These are phyloP conservation scores for Picochlorum sp. DNA, from an alignment of 139 green algal genomes.

Conservation along the genomic window DNA sequence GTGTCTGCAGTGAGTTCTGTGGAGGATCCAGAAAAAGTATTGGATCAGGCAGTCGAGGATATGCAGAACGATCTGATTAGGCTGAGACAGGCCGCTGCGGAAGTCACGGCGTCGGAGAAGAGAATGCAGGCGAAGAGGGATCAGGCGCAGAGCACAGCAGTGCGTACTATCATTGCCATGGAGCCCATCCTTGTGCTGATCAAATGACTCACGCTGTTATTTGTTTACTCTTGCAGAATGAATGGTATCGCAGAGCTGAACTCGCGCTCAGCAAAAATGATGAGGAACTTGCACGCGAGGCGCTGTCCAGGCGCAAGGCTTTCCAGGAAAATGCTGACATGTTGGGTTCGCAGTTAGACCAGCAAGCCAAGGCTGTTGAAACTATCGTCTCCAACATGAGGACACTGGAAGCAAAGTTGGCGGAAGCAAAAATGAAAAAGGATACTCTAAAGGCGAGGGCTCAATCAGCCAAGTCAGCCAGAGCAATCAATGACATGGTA, in stretches of 20 bases:
- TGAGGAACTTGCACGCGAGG: constrained; percentile 92
- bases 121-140: constrained; percentile 94
- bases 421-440: constrained; percentile 96
- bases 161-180: neutral
- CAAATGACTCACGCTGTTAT: constrained; percentile 1
- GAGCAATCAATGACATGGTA: constrained; percentile 50
- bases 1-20: constrained; percentile 53
- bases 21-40: constrained; percentile 97
- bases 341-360: constrained; percentile 80
- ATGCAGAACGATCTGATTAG: constrained; percentile 98
- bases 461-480: constrained; percentile 72
- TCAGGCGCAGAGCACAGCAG: constrained; percentile 55
- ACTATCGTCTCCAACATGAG: constrained; percentile 87
- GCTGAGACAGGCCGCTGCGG: constrained; percentile 91
- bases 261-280: constrained; percentile 92
- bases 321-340: constrained; percentile 81
- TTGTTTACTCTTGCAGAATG: constrained; percentile 21
- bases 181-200: constrained; percentile 34
- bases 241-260: constrained; percentile 87
- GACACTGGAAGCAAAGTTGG: constrained; percentile 76
- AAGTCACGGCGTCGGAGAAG: constrained; percentile 96
- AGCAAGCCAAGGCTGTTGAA: constrained; percentile 76
- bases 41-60: constrained; percentile 94
- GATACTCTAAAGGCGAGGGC: constrained; percentile 98
- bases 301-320: constrained; percentile 75